These are phyloP conservation scores for Gymnopilus dilepis DNA, from an alignment of 768 basidiomycete genomes.

Conservation along the genomic window DNA sequence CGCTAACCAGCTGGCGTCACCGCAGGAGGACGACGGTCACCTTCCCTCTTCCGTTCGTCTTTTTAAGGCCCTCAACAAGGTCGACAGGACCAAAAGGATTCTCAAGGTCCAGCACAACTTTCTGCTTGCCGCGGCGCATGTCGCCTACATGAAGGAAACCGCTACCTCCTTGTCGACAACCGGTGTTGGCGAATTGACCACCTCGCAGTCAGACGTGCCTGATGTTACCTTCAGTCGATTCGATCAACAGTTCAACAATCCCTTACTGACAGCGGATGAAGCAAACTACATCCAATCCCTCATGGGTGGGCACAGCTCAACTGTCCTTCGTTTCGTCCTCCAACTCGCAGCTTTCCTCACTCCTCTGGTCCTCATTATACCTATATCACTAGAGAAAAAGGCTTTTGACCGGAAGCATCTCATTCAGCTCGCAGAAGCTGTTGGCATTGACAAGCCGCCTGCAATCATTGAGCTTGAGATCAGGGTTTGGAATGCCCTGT, in stretches of 20 bases:
- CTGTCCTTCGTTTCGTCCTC: conserved; percentile 1
- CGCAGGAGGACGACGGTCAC: neutral
- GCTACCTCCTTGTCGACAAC: too few relatives aligned
- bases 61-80: neutral
- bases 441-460: conserved; percentile 1
- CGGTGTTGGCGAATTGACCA: too few relatives aligned
- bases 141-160: conserved; percentile 8
- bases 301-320: too few relatives aligned
- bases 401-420: neutral
- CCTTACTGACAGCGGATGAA: too few relatives aligned
- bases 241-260: too few relatives aligned
- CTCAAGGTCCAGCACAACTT: conserved; percentile 7
- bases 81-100: neutral
- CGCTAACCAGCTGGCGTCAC: neutral
- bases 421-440: neutral
- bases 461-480: neutral
- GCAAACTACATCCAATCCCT: too few relatives aligned
- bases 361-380: neutral
- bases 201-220: too few relatives aligned
- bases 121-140: neutral
- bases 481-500: neutral
- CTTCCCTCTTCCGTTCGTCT: neutral
- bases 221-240: too few relatives aligned
- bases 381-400: conserved; percentile 3
- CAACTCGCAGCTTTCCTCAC: conserved; percentile 3